Evolutionary conservation across 345 rosid genomes (phyloP), one percentile per base, ranked within the genome.

Genomic region (Eucalyptus tenuipes): DNA sequence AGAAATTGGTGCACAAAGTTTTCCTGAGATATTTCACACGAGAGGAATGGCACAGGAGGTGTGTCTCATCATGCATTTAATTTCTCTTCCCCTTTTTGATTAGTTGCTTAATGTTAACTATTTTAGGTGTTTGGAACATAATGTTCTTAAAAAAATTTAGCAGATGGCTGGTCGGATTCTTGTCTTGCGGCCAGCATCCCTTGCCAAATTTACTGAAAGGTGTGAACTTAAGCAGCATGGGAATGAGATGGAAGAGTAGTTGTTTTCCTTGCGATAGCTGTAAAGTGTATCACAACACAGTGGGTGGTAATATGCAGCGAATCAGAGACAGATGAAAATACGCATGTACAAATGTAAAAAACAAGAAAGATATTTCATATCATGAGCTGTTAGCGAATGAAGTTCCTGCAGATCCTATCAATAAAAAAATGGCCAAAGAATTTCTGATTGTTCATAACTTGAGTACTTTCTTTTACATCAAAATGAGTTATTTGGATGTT

Each of bases 101-200:
- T 87, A 52, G 49, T 88, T 88, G 64, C 61, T 50, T 90, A 4
- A 75, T 53, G 12, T 81, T 81, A 40, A 85, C 33, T 29, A 44
- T 13, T 85, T 45, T 22, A 66, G 71, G 75, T 53, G 89, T 31
- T 45, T 1, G 5, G 47, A 75, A 20, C 1, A 1, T 45, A 27
- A 42, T 84, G 18, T 86, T 82, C 24, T 90, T 64, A 50, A 31
- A 40, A 89, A 81, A 44, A 17, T 84, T 59, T 86, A 87, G 89
- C 91, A 96, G 99, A 96, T 97, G 97, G 99, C 99, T 86, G 97
- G 98, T 84, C 92, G 99, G 92, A 95, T 97, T 81, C 93, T 94
- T 88, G 98, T 97, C 89, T 88, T 96, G 91, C 93, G 91, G 88
- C 97, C 99, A 57, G 71, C 96, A 48, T 95, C 97, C 81, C 93